A percentile compares a stretch with the other conserved stretches of the same genome.
phyloP scores from a whole-genome alignment of 352 stramenopile species.

The Blastocystis sp. region DNA sequence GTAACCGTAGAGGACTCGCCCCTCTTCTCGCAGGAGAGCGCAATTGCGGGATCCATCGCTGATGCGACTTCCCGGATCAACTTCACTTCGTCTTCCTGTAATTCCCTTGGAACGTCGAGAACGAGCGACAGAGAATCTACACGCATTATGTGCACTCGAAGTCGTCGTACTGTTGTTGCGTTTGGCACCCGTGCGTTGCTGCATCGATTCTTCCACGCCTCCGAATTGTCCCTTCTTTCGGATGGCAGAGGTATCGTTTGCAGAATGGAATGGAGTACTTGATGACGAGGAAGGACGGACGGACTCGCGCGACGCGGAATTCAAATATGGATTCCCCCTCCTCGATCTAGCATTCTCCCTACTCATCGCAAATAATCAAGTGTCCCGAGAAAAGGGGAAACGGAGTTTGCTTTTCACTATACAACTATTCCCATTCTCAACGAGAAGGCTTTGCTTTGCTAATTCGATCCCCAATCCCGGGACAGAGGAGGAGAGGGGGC shows the following conservation, averaged over 20 bases:
- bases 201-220: background rate
- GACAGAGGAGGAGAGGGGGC: no score
- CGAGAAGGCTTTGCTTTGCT: background rate
- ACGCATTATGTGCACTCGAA: background rate
- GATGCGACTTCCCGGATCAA: conserved; percentile 15
- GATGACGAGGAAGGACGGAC: background rate
- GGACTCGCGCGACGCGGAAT: background rate
- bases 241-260: background rate
- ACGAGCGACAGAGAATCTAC: conserved; percentile 12
- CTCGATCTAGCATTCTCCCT: background rate
- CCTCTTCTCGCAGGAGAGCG: background rate
- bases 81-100: conserved; percentile 7
- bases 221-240: background rate
- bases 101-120: conserved; percentile 20
- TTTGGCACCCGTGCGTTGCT: background rate
- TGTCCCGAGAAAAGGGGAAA: background rate
- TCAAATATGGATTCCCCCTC: background rate
- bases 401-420: background rate
- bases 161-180: background rate
- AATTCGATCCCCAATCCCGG: no score
- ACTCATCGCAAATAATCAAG: background rate
- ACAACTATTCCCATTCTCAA: background rate
- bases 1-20: background rate
- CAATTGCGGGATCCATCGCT: background rate
- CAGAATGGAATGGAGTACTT: background rate